phyloP scores from a whole-genome alignment of 306 rosid species.

The Glycine tomentella region DNA sequence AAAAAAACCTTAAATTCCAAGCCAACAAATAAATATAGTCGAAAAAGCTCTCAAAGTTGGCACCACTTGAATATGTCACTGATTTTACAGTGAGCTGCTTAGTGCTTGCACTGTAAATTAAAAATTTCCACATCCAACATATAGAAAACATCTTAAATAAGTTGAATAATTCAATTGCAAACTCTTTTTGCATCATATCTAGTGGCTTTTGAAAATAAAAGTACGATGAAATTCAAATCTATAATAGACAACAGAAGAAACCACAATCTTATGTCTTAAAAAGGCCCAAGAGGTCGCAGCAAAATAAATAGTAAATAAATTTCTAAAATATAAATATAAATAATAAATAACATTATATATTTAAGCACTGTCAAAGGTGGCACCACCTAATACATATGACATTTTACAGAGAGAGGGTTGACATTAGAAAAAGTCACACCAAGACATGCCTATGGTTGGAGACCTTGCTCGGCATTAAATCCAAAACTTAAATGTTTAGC shows the following conservation, averaged over 20 bases:
- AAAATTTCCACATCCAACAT: background rate
- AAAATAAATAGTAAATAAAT: background rate
- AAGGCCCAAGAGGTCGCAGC: too few relatives aligned
- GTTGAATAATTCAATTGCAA: background rate
- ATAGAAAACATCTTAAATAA: conserved; percentile 5
- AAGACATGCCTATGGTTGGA: background rate
- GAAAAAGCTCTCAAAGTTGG: background rate
- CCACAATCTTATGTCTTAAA: background rate
- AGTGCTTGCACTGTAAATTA: conserved; percentile 1
- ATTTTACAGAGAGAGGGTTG: background rate
- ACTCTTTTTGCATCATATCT: background rate
- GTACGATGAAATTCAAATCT: background rate
- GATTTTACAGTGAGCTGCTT: conserved; percentile 9
- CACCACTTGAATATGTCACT: background rate
- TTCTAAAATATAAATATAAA: background rate
- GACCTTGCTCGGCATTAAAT: background rate
- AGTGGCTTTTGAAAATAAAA: background rate
- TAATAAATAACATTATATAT: background rate
- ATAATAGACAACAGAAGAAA: background rate
- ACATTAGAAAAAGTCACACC: background rate
- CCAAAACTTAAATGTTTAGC: background rate
- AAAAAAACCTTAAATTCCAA: background rate
- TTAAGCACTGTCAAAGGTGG: background rate
- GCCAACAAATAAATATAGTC: conserved; percentile 18
- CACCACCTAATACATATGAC: background rate